Conservation (phyloP, 2,329 filamentous ascomycete genomes). For the Macroventuria anomochaeta region DNA sequence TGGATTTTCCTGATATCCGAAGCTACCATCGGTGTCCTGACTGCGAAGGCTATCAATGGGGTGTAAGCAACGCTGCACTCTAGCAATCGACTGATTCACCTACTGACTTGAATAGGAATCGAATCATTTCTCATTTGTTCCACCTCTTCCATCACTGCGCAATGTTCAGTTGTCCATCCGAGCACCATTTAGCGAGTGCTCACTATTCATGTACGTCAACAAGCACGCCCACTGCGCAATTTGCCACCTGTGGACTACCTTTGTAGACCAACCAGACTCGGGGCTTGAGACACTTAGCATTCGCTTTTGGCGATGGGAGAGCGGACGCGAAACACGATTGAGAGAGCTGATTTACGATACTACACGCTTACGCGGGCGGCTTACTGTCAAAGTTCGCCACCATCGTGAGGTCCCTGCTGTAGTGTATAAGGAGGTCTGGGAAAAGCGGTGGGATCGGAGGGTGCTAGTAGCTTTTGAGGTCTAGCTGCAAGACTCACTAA, state of each 20-base stretch:
- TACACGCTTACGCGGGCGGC: not conserved
- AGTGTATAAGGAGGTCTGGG: not conserved
- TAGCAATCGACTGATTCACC: not conserved
- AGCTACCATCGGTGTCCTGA: conserved; percentile 1
- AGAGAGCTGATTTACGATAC: conserved; percentile 1
- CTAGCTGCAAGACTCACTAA: no score
- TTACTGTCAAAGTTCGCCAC: not conserved
- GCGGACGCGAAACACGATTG: not conserved
- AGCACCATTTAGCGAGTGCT: not conserved
- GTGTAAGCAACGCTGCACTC: not conserved
- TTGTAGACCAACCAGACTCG: not conserved
- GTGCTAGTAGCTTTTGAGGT: no score
- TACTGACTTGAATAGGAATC: not conserved
- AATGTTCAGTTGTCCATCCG: conserved; percentile 3
- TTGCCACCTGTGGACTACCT: conserved; percentile 9
- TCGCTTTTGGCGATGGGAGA: conserved; percentile 21
- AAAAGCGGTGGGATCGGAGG: not conserved
- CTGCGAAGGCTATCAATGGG: not conserved
- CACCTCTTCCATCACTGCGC: conserved; percentile 1
- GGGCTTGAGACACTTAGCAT: conserved; percentile 13
- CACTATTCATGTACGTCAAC: conserved; percentile 1
- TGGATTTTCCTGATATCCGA: not conserved
- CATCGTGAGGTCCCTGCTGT: not conserved
- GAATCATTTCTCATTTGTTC: conserved; percentile 2
- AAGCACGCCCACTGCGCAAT: conserved; percentile 19